Percentiles rank a stretch among this genome's conserved stretches.
Evolutionary conservation across 1,284 basidiomycete species (phyloP).

Genomic region (Ceratobasidium papillatum): DNA sequence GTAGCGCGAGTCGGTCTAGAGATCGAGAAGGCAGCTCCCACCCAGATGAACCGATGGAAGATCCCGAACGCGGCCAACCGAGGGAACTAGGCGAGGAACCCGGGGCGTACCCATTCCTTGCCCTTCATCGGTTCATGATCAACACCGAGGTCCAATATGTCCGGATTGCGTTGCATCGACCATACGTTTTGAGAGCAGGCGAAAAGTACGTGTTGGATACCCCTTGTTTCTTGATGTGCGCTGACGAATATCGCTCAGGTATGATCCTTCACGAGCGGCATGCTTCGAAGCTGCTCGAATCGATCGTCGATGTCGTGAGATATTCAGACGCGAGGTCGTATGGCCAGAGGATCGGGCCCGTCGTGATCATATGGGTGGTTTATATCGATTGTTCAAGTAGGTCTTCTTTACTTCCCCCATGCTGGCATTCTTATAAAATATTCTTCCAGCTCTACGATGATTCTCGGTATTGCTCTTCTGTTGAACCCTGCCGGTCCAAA

Average conservation of each 20-base stretch:
- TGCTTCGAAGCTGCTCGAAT: conserved; percentile 32
- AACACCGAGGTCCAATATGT: conserved; percentile 34
- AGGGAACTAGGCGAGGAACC: background rate
- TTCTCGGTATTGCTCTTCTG: conserved; percentile 25
- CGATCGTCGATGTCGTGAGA: conserved; percentile 14
- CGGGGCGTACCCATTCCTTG: conserved; percentile 23
- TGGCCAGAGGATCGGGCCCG: conserved; percentile 23
- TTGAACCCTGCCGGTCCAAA: conserved; percentile 33
- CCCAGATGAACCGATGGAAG: background rate
- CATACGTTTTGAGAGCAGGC: conserved; percentile 6
- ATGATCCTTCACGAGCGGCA: conserved; percentile 7
- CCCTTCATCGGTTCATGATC: conserved; percentile 29
- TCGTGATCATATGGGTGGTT: conserved; percentile 24
- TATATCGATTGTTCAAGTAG: conserved; percentile 34
- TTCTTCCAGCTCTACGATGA: conserved; percentile 20
- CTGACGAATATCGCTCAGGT: background rate
- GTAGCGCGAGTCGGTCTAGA: background rate
- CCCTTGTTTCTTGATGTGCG: background rate
- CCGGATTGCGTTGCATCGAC: conserved; percentile 23
- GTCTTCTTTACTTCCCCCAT: background rate
- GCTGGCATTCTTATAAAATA: background rate
- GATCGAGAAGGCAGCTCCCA: conserved; percentile 4
- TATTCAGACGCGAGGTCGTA: conserved; percentile 7
- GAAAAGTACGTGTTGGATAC: conserved; percentile 11
- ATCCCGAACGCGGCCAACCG: background rate